Conservation (phyloP, 1,284 basidiomycete species). For the Thecaphora frezii region DNA sequence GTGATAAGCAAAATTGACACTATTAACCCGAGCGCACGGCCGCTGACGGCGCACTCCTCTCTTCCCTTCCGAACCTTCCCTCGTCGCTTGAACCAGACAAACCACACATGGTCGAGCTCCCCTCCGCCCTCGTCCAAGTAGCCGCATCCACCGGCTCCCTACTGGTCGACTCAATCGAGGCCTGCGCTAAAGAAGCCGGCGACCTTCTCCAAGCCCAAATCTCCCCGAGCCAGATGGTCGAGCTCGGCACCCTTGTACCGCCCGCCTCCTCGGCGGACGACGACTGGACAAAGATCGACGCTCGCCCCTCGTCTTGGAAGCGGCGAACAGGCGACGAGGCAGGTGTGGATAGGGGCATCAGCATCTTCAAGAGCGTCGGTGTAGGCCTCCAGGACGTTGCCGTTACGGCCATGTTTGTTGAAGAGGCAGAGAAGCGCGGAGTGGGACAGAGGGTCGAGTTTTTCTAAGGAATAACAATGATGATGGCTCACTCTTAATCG, state of each 20-base stretch:
- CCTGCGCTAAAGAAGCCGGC: conserved; percentile 17
- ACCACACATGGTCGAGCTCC: conserved; percentile 19
- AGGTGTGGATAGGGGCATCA: conserved; percentile 2
- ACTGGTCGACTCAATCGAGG: conserved; percentile 15
- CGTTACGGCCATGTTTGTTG: conserved; percentile 15
- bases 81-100: conserved; percentile 9
- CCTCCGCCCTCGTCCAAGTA: neutral
- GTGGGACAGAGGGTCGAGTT: neutral
- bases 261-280: neutral
- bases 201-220: conserved; percentile 11
- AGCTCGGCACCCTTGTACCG: conserved; percentile 3
- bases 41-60: too few relatives aligned
- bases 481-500: too few relatives aligned
- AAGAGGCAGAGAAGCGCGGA: neutral
- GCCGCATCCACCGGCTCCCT: neutral
- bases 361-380: conserved; percentile 26
- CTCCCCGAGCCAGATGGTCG: neutral
- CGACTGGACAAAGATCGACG: neutral
- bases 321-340: neutral
- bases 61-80: too few relatives aligned
- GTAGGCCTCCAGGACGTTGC: conserved; percentile 27
- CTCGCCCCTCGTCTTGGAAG: conserved; percentile 2
- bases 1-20: too few relatives aligned
- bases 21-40: too few relatives aligned
- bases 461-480: neutral